Evolutionary conservation across 2,329 filamentous ascomycete species (phyloP).

Genomic region (Aspergillus tubingensis): DNA sequence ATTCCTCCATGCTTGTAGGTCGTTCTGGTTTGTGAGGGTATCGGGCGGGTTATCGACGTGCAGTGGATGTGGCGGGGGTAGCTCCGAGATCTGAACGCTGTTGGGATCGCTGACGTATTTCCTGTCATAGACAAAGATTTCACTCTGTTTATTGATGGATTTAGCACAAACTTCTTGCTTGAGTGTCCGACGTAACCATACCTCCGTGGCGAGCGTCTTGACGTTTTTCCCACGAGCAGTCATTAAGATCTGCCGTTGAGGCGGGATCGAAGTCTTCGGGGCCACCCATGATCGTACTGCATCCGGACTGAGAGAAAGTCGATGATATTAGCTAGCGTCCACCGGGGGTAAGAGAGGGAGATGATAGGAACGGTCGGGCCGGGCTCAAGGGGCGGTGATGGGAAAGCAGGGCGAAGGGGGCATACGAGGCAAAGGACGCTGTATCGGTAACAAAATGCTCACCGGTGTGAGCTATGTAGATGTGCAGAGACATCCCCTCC

Average conservation of each 20-base stretch:
- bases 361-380: constrained; percentile 9
- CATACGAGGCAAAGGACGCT: constrained; percentile 72
- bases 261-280: constrained; percentile 70
- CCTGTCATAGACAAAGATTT: constrained; percentile 91
- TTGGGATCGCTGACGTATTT: constrained; percentile 59
- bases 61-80: constrained; percentile 59
- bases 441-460: constrained; percentile 79
- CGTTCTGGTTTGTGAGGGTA: constrained; percentile 74
- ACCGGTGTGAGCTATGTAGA: constrained; percentile 92
- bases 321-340: constrained; percentile 16
- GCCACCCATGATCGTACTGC: constrained; percentile 81
- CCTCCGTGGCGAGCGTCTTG: constrained; percentile 79
- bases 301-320: constrained; percentile 65
- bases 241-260: constrained; percentile 81
- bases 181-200: constrained; percentile 41
- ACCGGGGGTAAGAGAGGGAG: neutral
- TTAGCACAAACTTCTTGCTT: neutral
- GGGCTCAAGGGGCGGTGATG: constrained; percentile 4
- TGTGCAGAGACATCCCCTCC: constrained; percentile 77
- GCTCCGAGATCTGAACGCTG: constrained; percentile 53
- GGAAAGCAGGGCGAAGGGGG: constrained; percentile 20
- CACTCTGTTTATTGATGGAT: constrained; percentile 57
- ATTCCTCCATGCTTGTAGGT: constrained; percentile 83
- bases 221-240: constrained; percentile 82
- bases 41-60: constrained; percentile 70